These are phyloP conservation scores for Phyllosticta paracitricarpa DNA, from an alignment of 2,329 filamentous ascomycete species.

Conservation along the genomic window DNA sequence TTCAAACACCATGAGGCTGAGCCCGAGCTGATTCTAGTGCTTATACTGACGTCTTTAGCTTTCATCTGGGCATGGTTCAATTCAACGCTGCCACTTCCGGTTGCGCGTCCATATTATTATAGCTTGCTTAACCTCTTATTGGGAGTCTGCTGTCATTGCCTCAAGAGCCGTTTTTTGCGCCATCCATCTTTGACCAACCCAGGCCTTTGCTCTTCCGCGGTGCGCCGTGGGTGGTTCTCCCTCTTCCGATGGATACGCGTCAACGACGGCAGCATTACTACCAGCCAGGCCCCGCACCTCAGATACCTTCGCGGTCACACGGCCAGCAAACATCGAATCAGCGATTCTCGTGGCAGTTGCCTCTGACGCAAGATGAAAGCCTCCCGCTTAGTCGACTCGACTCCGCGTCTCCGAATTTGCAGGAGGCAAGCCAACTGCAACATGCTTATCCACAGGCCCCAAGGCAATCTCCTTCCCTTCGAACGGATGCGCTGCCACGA, in stretches of 20 bases:
- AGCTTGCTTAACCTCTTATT: not conserved
- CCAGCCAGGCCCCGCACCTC: not conserved
- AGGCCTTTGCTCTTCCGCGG: not conserved
- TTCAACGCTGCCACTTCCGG: not conserved
- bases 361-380: conserved; percentile 14
- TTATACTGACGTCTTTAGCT: not conserved
- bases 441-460: conserved; percentile 13
- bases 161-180: not conserved
- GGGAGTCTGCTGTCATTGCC: not conserved
- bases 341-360: conserved; percentile 27
- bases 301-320: not conserved
- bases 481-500: not conserved
- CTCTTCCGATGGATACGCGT: not conserved
- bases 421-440: conserved; percentile 10
- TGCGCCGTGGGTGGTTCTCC: not conserved
- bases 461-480: conserved; percentile 12
- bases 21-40: not conserved
- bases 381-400: conserved; percentile 12
- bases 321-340: conserved; percentile 12
- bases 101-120: not conserved
- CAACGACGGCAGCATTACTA: not conserved
- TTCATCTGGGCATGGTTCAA: not conserved
- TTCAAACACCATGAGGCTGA: not conserved
- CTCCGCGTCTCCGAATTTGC: conserved; percentile 4
- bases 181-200: not conserved